These are phyloP conservation scores for Sugiyamaella qingdaonensis DNA, from an alignment of 805 yeast species.

Conservation along the genomic window DNA sequence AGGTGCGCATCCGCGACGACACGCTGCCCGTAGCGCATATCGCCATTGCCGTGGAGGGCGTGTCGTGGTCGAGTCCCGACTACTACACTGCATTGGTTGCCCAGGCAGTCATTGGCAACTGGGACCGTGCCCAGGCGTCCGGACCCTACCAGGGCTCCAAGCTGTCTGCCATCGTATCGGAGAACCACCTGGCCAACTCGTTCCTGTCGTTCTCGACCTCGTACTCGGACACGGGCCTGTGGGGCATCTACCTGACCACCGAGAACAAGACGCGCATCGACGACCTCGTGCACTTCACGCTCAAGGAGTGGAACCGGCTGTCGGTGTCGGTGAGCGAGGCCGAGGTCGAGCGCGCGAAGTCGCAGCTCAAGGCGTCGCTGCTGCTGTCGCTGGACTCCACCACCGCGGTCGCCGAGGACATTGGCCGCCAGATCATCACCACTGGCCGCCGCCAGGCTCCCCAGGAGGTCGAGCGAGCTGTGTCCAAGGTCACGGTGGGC, in stretches of 20 bases:
- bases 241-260: constrained; percentile 93
- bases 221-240: constrained; percentile 93
- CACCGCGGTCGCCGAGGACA: constrained; percentile 94
- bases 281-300: constrained; percentile 65
- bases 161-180: constrained; percentile 61
- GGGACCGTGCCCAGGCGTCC: constrained; percentile 91
- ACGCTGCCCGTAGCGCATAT: constrained; percentile 84
- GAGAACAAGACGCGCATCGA: constrained; percentile 67
- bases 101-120: constrained; percentile 93
- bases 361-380: constrained; percentile 90
- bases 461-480: constrained; percentile 67
- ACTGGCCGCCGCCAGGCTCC: constrained; percentile 79
- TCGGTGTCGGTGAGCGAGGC: constrained; percentile 74
- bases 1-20: constrained; percentile 75
- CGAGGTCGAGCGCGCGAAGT: constrained; percentile 91
- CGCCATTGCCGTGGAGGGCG: constrained; percentile 96
- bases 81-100: constrained; percentile 93
- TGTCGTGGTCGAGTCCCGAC: constrained; percentile 94
- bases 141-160: constrained; percentile 85
- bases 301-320: constrained; percentile 85
- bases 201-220: constrained; percentile 96
- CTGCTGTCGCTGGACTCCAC: constrained; percentile 88
- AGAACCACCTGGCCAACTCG: constrained; percentile 75
- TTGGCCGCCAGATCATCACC: constrained; percentile 94
- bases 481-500: constrained; percentile 68